Conservation (phyloP, 257 asterid species). For the Capsicum chinense region DNA sequence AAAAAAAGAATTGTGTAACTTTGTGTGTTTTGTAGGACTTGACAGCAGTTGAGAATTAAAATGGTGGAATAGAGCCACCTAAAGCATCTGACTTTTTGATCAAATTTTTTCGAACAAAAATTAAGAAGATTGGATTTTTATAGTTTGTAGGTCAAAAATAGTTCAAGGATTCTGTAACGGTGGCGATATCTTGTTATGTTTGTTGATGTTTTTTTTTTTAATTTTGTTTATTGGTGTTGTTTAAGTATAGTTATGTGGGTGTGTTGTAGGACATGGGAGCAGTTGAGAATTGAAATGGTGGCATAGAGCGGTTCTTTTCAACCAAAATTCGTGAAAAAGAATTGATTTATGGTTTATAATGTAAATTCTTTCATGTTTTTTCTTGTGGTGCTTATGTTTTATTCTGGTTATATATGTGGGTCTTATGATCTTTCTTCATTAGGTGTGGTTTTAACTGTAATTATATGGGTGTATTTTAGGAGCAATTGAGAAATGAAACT, state of each 20-base stretch:
- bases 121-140: background rate
- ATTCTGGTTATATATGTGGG: background rate
- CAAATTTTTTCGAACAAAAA: background rate
- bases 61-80: background rate
- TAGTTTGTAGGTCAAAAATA: too few species aligned
- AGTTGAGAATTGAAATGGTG: background rate
- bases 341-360: conserved; percentile 5
- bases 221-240: conserved; percentile 7
- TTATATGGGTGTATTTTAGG: conserved; percentile 54
- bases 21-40: background rate
- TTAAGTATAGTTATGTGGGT: background rate
- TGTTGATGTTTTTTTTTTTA: background rate
- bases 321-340: background rate
- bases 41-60: background rate
- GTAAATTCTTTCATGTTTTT: background rate
- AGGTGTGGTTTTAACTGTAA: conserved; percentile 1
- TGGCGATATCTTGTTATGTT: background rate
- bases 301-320: background rate
- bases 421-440: background rate
- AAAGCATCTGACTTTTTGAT: background rate
- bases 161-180: background rate
- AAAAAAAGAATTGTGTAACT: too few species aligned
- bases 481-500: conserved; percentile 85
- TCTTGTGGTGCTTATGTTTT: conserved; percentile 6
- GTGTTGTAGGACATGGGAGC: background rate